Percentiles rank a stretch among this genome's conserved stretches.
Evolutionary conservation across 1,284 basidiomycete species (phyloP).

Genomic region (Cutaneotrichosporon sp.): DNA sequence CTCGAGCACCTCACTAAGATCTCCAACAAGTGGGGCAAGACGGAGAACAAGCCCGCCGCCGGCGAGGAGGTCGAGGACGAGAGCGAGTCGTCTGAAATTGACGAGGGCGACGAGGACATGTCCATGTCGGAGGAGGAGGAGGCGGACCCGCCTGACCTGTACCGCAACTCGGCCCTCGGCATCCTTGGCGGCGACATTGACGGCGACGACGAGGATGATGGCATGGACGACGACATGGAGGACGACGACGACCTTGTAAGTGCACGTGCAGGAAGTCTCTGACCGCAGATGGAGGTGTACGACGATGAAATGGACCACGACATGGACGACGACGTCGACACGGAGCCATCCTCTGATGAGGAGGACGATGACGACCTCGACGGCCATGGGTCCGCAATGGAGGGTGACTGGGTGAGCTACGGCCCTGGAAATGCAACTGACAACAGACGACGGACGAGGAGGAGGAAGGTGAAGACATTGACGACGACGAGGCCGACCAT

Average conservation of each 20-base stretch:
- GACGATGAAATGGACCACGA: constrained; percentile 40
- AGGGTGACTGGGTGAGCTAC: constrained; percentile 39
- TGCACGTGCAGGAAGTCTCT: background rate
- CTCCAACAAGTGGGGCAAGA: constrained; percentile 94
- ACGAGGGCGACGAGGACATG: constrained; percentile 60
- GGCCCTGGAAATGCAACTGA: background rate
- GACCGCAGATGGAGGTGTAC: constrained; percentile 30
- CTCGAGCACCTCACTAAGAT: constrained; percentile 90
- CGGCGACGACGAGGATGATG: constrained; percentile 67
- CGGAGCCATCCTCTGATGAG: constrained; percentile 47
- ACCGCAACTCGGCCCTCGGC: constrained; percentile 93
- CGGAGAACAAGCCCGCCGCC: constrained; percentile 59
- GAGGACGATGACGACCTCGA: constrained; percentile 53
- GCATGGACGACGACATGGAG: constrained; percentile 75
- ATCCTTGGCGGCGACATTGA: constrained; percentile 70
- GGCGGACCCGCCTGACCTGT: constrained; percentile 71
- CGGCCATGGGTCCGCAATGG: constrained; percentile 36
- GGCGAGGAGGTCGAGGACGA: constrained; percentile 49
- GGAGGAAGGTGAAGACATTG: constrained; percentile 38
- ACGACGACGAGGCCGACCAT: constrained; percentile 36
- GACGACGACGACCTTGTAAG: constrained; percentile 66
- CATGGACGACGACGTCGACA: constrained; percentile 62
- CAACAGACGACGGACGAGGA: constrained; percentile 30
- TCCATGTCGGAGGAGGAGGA: constrained; percentile 65
- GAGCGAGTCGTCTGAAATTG: constrained; percentile 26